phyloP scores from a whole-genome alignment of 257 asterid genomes.

The Ehretia macrophylla region DNA sequence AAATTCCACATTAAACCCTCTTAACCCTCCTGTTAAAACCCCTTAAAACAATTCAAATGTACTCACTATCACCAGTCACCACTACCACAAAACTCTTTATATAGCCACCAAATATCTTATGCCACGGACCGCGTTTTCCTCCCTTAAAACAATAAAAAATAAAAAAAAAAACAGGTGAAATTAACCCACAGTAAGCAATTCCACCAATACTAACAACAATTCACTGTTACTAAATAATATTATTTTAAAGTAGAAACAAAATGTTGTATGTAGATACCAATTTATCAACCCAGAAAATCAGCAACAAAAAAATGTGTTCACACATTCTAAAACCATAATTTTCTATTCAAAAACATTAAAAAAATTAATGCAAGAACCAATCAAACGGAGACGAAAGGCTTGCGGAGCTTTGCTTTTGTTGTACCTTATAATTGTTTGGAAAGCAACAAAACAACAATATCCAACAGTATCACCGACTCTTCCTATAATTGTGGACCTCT shows the following conservation, averaged over 20 bases:
- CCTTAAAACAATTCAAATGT: conserved; percentile 8
- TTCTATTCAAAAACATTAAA: conserved; percentile 22
- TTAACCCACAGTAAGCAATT: conserved; percentile 22
- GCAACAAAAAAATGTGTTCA: conserved; percentile 17
- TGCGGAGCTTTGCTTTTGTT: conserved; percentile 2
- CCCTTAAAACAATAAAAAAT: conserved; percentile 19
- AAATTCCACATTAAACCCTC: conserved; percentile 34
- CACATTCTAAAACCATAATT: conserved; percentile 19
- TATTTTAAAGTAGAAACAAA: conserved; percentile 5
- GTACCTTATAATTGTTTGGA: conserved; percentile 45
- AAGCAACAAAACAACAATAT: conserved; percentile 28
- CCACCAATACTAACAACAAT: background rate
- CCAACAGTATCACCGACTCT: conserved; percentile 66
- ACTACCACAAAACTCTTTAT: conserved; percentile 14
- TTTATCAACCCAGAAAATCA: conserved; percentile 22
- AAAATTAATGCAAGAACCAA: conserved; percentile 19
- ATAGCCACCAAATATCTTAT: conserved; percentile 15
- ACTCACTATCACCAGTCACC: too few relatives aligned
- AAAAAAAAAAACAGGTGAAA: conserved; percentile 16
- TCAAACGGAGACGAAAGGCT: conserved; percentile 19
- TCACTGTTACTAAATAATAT: background rate
- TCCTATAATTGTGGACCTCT: conserved; percentile 47
- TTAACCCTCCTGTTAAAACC: conserved; percentile 11
- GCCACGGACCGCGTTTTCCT: conserved; percentile 47
- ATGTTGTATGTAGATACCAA: conserved; percentile 35